Base-by-base conservation (phyloP, 2,329 filamentous ascomycete genomes). In the Penicillium crustosum region DNA sequence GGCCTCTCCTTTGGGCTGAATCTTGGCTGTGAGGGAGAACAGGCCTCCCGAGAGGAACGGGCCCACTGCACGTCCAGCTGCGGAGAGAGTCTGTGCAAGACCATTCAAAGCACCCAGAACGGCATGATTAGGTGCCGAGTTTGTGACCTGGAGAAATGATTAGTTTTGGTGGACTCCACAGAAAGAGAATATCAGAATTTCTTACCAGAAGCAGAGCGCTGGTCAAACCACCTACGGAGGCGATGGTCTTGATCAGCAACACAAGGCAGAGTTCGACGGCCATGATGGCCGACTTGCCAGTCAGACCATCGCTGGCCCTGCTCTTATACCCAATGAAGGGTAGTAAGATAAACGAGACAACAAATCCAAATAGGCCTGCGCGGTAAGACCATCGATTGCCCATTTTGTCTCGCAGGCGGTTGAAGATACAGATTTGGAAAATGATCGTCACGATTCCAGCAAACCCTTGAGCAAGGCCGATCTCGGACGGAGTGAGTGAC, bases 61-160 rank as follows among this genome's bases (percentile, higher is more conserved):
- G 0, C 94, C 94, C 0, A 91, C 84, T 43, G 93, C 92, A 59
- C 94, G 87, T 9, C 94, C 94, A 0, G 90, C 91, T 0, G 94
- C 94, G 0, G 91, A 96, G 0, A 99, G 85, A 0, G 92, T 96
- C 75, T 99, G 94, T 0, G 94, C 94, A 33, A 97, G 83, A 10
- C 94, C 94, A 69, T 99, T 97, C 27, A 99, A 82, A 0, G 91
- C 92, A 3, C 94, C 94, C 0, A 99, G 83, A 0, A 90, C 92
- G 6, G 89, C 87, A 73, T 93, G 85, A 8, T 93, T 91, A 0
- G 92, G 90, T 0, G 92, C 91, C 1, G 90, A 95, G 68, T 99
- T 99, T 38, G 92, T 97, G 64, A 99, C 93, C 90, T 93, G 61
- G 27, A 5, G 49, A 25, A 38, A 35, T 36, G 29, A 17, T 27